Base-by-base conservation (phyloP, 306 rosid genomes). In the Styphnolobium japonicum region DNA sequence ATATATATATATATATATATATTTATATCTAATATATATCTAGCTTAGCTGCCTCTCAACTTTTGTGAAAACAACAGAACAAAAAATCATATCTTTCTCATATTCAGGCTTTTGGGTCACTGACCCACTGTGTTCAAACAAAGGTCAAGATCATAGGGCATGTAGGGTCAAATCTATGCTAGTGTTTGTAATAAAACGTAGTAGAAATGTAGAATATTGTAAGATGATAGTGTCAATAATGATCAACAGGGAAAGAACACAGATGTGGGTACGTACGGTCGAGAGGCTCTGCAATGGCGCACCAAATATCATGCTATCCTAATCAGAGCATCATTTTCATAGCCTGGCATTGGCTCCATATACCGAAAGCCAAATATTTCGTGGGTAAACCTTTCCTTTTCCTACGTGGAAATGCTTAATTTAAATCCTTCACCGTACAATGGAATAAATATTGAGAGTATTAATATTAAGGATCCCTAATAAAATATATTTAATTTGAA, bases 281-380 rank as follows among this genome's bases (percentile, higher is more conserved):
- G 86, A 82, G 84, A 67, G 48, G 60, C 67, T 75, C 73, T 85
- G 78, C 78, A 43, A 55, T 80, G 86, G 81, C 82, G 90, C 89
- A 92, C 88, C 84, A 86, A 40, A 61, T 80, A 3, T 43, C 60
- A 48, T 92, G 95, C 86, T 76, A 81, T 92, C 95, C 88, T 82
- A 90, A 90, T 92, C 93, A 85, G 89, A 90, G 87, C 85, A 86
- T 71, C 88, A 90, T 86, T 83, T 90, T 75, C 86, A 46, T 58
- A 58, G 60, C 71, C 49, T 84, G 9, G 86, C 86, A 82, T 88
- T 91, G 96, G 88, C 33, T 55, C 62, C 81, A 49, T 46, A 10
- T 37, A 29, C 53, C 48, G 10, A 48, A 46, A 66, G 66, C 85
- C 80, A 74, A 60, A 69, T 43, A 76, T 83, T 81, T 88, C 19